Evolutionary conservation across 1,139 yeast species (phyloP), one percentile per base, ranked within the genome.

Genomic region (Maudiozyma humilis): DNA sequence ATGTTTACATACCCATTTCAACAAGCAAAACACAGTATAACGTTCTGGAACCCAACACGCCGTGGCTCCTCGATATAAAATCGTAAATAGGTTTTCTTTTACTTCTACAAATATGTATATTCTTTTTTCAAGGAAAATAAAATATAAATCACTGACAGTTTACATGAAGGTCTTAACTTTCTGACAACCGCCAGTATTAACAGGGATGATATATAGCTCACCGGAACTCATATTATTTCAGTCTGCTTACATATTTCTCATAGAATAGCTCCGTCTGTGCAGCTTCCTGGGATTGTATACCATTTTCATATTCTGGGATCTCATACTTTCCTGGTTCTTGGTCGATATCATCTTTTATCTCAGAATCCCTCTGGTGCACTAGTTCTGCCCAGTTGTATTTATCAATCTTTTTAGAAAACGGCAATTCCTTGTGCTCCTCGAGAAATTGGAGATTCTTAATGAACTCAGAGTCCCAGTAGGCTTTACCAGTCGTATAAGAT

Each of bases 401-500:
- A 3, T 25, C 27, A 4, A 44, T 42, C 27, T 37, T 27, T 15
- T 35, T 40, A 8, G 40, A 15, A 10, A n/a, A 6, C 2, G 43
- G 4, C 16, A 38, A 20, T 8, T 39, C 41, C 13, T 41, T 29
- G 25, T 45, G 44, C 4, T 39, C 44, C 6, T 53, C 46, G 14
- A 56, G 42, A 51, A 51, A 54, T 48, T 65, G 68, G 42, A 72
- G 64, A n/a, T 76, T 67, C 3, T 74, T 70, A 13, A 79, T 57
- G 30, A 72, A 72, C 43, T 79, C 74, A 14, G 63, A 58, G 51
- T 74, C 78, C 54, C 67, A 67, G 51, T 62, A 56, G 3, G 53
- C 49, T 3, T 42, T 14, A 4, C 18, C 20, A 13, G 54, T 47
- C 1, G 46, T 38, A n/a, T 20, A 51, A 2, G 51, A 49, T 10